Evolutionary conservation across 2,329 filamentous ascomycete genomes (phyloP), one percentile per base, ranked within the genome.

Genomic region (Claviceps pazoutovae): DNA sequence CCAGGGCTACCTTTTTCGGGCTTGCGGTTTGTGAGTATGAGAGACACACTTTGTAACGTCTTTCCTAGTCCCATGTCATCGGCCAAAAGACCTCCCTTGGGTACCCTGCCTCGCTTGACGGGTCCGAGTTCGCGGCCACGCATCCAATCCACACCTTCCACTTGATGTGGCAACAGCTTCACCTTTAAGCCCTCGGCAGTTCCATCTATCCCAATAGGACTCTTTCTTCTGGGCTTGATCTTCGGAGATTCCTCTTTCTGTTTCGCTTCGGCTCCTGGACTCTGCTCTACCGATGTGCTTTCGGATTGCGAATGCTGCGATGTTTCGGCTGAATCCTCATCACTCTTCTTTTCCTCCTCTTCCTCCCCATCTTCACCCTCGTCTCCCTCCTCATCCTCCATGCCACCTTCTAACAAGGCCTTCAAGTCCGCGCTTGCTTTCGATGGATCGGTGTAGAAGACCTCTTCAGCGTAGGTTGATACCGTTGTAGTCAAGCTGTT

Each of bases 41-140:
- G 75, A 1, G 91, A 83, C 53, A 98, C 86, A 1, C 90, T 88
- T 68, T 98, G 93, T 14, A 98, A 78, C 0, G 93, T 98, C 74
- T 98, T 98, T 53, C 93, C 93, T 14, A 97, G 73, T 58, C 91
- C 91, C 91, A 97, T 94, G 64, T 98, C 93, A 61, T 98, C 93
- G 17, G 93, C 93, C 38, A 98, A 76, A 56, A 98, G 95, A 17
- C 93, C 93, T 38, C 93, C 93, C 60, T 94, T 93, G 34, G 91
- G 89, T 9, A 94, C 78, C 55, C 72, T 79, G 54, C 86, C 87
- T 59, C 84, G 85, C 70, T 93, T 95, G 55, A 86, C 82, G 17
- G 82, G 82, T 2, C 91, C 90, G 11, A 88, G 82, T 68, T 98
- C 93, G 61, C 94, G 88, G 54, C 90, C 86, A 52, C 79, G 84